These are phyloP conservation scores for Pythium monospermum DNA, from an alignment of 352 stramenopile genomes.

Conservation along the genomic window DNA sequence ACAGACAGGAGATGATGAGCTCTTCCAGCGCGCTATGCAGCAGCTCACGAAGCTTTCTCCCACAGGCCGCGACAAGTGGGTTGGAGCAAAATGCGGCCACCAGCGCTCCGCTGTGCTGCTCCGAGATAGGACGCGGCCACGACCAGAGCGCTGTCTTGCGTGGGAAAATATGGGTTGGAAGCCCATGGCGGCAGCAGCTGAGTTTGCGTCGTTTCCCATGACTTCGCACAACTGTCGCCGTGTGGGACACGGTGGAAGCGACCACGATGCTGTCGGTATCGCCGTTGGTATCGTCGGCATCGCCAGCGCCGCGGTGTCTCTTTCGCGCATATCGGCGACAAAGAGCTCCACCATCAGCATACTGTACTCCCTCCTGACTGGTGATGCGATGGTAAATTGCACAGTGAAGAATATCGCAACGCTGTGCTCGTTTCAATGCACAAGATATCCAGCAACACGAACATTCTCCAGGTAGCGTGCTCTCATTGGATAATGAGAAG, in stretches of 20 bases:
- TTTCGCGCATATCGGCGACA: constrained; percentile 13
- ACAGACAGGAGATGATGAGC: constrained; percentile 21
- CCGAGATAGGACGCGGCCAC: constrained; percentile 8
- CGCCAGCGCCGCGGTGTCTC: neutral
- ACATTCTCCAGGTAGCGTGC: neutral
- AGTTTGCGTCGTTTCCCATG: constrained; percentile 12
- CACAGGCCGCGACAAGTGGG: neutral
- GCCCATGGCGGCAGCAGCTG: constrained; percentile 1
- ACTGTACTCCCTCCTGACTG: neutral
- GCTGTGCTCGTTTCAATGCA: too few species aligned
- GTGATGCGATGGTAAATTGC: constrained; percentile 5
- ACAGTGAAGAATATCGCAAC: neutral
- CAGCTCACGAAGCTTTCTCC: constrained; percentile 5
- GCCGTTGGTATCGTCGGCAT: neutral
- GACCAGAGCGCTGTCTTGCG: constrained; percentile 5
- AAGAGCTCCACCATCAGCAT: constrained; percentile 20
- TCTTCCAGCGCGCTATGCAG: constrained; percentile 19
- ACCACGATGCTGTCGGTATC: neutral
- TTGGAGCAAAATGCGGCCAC: constrained; percentile 6
- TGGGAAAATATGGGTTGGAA: neutral
- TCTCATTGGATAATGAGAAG: constrained; percentile 1
- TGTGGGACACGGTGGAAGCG: neutral
- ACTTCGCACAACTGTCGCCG: neutral
- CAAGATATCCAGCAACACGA: too few species aligned
- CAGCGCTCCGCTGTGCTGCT: neutral